phyloP scores from a whole-genome alignment of 2,329 filamentous ascomycete genomes.

The Zasmidium citrigriseum region DNA sequence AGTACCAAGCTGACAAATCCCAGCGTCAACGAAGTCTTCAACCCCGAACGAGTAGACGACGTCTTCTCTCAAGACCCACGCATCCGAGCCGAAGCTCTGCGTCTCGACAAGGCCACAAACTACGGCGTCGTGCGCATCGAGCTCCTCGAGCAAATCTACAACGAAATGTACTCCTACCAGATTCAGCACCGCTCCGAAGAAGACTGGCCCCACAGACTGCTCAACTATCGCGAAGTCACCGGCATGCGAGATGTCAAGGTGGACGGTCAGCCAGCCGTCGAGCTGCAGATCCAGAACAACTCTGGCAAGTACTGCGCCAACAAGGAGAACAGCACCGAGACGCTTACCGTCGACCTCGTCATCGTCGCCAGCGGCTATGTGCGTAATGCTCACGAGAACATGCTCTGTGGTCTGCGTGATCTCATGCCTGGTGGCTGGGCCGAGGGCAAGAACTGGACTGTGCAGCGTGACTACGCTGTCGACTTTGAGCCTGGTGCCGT shows the following conservation, averaged over 20 bases:
- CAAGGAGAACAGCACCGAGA: conserved; percentile 47
- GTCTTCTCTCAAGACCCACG: conserved; percentile 69
- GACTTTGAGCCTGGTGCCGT: conserved; percentile 69
- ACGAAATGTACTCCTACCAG: conserved; percentile 83
- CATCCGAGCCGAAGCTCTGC: conserved; percentile 62
- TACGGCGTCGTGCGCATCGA: conserved; percentile 92
- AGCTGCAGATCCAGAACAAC: conserved; percentile 60
- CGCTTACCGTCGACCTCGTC: conserved; percentile 74
- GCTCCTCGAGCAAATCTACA: conserved; percentile 85
- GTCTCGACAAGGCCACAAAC: conserved; percentile 80
- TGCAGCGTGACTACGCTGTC: conserved; percentile 77
- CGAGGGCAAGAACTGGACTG: conserved; percentile 58
- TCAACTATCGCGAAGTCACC: conserved; percentile 67
- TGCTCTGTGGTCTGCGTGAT: conserved; percentile 67
- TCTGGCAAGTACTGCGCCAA: conserved; percentile 46
- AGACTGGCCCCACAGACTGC: conserved; percentile 80
- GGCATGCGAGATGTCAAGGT: conserved; percentile 46
- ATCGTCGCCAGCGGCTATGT: conserved; percentile 87
- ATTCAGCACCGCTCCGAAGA: conserved; percentile 69
- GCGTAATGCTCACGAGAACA: conserved; percentile 73
- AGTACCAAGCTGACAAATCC: conserved; percentile 35
- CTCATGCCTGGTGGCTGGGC: conserved; percentile 62
- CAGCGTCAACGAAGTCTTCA: conserved; percentile 89
- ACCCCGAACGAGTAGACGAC: conserved; percentile 78
- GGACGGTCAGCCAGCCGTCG: conserved; percentile 50